These are phyloP conservation scores for Lasiodiplodia sp. DNA, from an alignment of 2,329 filamentous ascomycete genomes.

Conservation along the genomic window DNA sequence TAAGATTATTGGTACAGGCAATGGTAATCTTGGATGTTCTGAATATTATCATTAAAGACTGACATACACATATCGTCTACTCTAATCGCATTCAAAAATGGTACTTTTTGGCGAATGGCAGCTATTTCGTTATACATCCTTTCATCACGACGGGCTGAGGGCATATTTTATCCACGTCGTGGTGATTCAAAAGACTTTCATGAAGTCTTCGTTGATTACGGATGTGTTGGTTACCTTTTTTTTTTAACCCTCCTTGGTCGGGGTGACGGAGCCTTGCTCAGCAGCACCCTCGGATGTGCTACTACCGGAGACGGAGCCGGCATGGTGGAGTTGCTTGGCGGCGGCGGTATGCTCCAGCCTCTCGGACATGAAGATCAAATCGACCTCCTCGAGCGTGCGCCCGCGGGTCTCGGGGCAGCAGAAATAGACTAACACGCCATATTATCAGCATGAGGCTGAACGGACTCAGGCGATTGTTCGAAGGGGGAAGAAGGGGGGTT, in stretches of 20 bases:
- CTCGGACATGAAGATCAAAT: conserved; percentile 31
- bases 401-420: conserved; percentile 40
- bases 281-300: neutral
- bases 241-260: conserved; percentile 16
- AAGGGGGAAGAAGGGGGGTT: neutral
- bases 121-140: neutral
- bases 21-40: neutral
- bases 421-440: conserved; percentile 36
- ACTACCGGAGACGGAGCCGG: conserved; percentile 2
- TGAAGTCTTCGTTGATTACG: neutral
- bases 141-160: too few relatives aligned
- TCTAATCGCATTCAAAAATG: neutral
- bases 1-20: neutral
- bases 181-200: neutral
- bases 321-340: conserved; percentile 28
- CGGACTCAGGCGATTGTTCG: neutral
- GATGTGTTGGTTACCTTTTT: neutral
- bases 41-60: conserved; percentile 11
- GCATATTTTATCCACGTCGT: neutral
- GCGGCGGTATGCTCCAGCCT: conserved; percentile 21
- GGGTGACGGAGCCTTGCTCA: neutral
- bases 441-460: neutral
- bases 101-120: neutral
- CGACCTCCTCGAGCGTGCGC: conserved; percentile 40
- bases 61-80: neutral